These are phyloP conservation scores for Monascus purpureus DNA, from an alignment of 495 filamentous ascomycete species.

Conservation along the genomic window DNA sequence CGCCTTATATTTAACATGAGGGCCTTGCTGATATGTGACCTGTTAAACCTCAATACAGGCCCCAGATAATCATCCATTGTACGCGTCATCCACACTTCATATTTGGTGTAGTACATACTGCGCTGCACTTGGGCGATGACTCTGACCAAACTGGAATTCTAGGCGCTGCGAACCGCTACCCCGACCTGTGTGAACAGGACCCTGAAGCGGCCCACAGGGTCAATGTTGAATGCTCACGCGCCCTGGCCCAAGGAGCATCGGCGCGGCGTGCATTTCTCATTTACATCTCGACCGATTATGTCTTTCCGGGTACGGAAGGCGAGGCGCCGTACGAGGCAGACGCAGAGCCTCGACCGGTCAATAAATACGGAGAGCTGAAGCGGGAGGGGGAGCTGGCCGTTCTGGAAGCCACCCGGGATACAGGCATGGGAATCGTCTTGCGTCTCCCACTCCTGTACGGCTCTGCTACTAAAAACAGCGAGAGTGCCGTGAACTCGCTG, in stretches of 20 bases:
- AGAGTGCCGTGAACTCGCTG: conserved; percentile 75
- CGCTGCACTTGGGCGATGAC: too few relatives aligned
- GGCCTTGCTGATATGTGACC: conserved; percentile 4
- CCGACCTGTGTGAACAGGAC: conserved; percentile 69
- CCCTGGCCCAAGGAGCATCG: conserved; percentile 53
- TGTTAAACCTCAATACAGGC: conserved; percentile 31
- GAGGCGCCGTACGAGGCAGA: conserved; percentile 71
- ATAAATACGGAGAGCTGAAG: conserved; percentile 83
- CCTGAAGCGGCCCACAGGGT: conserved; percentile 59
- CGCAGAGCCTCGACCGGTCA: conserved; percentile 53
- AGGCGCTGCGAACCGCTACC: conserved; percentile 87
- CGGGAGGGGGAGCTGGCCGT: conserved; percentile 69
- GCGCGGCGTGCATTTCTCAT: conserved; percentile 53
- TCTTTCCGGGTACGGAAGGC: conserved; percentile 70
- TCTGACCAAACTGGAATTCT: conserved; percentile 10
- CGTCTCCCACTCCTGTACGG: conserved; percentile 88
- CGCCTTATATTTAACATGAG: too few relatives aligned
- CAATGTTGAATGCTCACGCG: conserved; percentile 58
- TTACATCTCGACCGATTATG: conserved; percentile 94
- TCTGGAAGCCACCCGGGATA: conserved; percentile 39
- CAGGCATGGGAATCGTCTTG: conserved; percentile 51
- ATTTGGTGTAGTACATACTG: too few relatives aligned
- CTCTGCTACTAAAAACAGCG: conserved; percentile 36
- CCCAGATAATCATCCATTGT: conserved; percentile 78
- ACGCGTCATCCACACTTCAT: conserved; percentile 11